Conservation (phyloP, 2,329 filamentous ascomycete genomes). For the Penicillium expansum region DNA sequence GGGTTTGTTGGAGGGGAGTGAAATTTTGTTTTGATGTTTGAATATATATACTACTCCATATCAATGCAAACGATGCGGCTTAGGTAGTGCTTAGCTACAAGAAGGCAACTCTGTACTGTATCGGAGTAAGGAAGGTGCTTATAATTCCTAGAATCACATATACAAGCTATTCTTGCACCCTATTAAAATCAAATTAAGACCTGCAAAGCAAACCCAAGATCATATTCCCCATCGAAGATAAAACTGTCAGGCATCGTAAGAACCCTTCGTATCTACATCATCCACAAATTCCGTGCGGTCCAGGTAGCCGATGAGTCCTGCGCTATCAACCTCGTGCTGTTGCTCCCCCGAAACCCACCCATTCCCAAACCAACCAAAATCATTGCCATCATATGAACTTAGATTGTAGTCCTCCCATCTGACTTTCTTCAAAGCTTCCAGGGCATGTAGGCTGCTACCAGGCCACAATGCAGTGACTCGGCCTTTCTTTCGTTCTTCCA, state of each 20-base stretch:
- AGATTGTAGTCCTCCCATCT: constrained; percentile 51
- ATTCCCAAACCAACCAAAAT: constrained; percentile 51
- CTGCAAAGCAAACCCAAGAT: too few species aligned
- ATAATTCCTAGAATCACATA: too few species aligned
- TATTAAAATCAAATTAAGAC: neutral
- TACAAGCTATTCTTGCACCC: too few species aligned
- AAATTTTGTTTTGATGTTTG: too few species aligned
- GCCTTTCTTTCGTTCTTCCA: constrained; percentile 28
- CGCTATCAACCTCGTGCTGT: neutral
- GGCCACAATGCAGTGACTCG: constrained; percentile 46
- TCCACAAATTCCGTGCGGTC: neutral
- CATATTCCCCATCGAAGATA: too few species aligned
- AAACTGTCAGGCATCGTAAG: neutral
- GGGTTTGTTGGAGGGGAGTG: too few species aligned
- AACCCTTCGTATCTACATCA: neutral
- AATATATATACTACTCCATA: too few species aligned
- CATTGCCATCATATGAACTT: constrained; percentile 43
- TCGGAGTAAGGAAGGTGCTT: too few species aligned
- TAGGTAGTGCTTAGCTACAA: too few species aligned
- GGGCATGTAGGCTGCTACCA: constrained; percentile 40
- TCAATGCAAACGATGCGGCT: too few species aligned
- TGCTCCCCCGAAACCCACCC: constrained; percentile 39
- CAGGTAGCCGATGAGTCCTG: neutral
- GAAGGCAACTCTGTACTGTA: too few species aligned
- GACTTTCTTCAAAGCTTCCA: constrained; percentile 36